phyloP scores from a whole-genome alignment of 495 filamentous ascomycete genomes.

The Penicillium herquei region DNA sequence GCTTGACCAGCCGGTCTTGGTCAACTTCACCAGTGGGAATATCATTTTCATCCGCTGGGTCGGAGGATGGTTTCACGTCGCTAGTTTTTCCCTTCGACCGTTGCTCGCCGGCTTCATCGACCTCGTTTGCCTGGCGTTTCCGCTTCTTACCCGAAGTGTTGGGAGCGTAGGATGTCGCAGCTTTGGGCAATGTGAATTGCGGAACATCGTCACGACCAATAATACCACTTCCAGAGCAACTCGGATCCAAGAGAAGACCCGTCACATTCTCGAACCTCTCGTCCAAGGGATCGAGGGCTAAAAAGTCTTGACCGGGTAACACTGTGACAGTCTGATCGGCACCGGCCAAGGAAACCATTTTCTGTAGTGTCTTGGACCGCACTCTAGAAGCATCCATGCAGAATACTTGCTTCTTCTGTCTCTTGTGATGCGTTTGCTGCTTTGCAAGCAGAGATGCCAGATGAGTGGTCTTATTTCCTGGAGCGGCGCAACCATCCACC shows the following conservation, averaged over 20 bases:
- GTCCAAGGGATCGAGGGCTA: slow-evolving; percentile 64
- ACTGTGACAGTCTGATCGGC: slow-evolving; percentile 63
- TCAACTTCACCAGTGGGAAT: slow-evolving; percentile 24
- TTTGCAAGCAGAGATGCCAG: slow-evolving; percentile 67
- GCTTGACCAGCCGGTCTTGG: slow-evolving; percentile 59
- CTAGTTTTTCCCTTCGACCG: slow-evolving; percentile 13
- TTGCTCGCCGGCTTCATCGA: slow-evolving; percentile 16
- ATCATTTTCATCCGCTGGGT: slow-evolving; percentile 37
- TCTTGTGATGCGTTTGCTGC: slow-evolving; percentile 20
- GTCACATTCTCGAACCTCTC: slow-evolving; percentile 56
- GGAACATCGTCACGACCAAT: slow-evolving; percentile 79
- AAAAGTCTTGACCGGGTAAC: slow-evolving; percentile 72
- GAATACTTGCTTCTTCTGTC: slow-evolving; percentile 31
- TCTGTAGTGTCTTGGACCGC: slow-evolving; percentile 69
- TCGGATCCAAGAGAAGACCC: slow-evolving; percentile 82
- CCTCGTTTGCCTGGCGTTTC: slow-evolving; percentile 30
- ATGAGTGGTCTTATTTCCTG: slow-evolving; percentile 97
- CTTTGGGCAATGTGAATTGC: slow-evolving; percentile 48
- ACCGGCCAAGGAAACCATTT: slow-evolving; percentile 78
- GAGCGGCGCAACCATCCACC: slow-evolving; percentile 88
- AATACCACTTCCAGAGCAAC: slow-evolving; percentile 93
- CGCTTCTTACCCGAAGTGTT: slow-evolving; percentile 44
- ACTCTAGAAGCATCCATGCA: slow-evolving; percentile 43
- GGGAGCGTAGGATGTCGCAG: slow-evolving; percentile 13
- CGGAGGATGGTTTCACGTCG: slow-evolving; percentile 11